A percentile compares a stretch with the other conserved stretches of the same genome.
Conservation (phyloP, 495 filamentous ascomycete species). For the Baudoinia panamericana region DNA sequence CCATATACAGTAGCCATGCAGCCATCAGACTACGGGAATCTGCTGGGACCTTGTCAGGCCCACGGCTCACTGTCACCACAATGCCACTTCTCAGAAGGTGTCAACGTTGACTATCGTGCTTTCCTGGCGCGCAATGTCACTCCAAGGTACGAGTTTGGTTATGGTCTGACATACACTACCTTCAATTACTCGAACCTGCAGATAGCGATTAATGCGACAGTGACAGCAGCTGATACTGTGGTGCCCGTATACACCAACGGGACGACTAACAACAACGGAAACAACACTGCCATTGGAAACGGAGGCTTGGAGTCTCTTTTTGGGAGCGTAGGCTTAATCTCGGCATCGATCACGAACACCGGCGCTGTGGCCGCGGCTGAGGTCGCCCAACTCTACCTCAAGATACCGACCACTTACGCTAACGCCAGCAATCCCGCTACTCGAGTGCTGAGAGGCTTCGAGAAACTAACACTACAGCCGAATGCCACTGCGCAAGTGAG, state of each 20-base stretch:
- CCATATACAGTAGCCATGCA: conserved; percentile 21
- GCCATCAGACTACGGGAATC: conserved; percentile 16
- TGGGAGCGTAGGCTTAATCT: conserved; percentile 26
- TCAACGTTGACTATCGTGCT: conserved; percentile 25
- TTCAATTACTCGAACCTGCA: conserved; percentile 8
- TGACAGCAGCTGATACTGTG: conserved; percentile 2
- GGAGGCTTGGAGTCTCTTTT: conserved; percentile 5
- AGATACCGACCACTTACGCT: conserved; percentile 15
- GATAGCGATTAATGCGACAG: conserved; percentile 10
- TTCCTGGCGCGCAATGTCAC: conserved; percentile 20
- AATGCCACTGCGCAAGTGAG: conserved; percentile 8
- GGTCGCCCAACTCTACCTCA: conserved; percentile 22
- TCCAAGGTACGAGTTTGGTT: conserved; percentile 25
- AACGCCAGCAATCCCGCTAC: conserved; percentile 8
- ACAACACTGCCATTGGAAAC: conserved; percentile 16
- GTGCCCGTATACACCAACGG: conserved; percentile 9
- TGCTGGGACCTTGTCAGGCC: conserved; percentile 6
- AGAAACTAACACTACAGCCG: conserved; percentile 12
- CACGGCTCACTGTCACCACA: conserved; percentile 9
- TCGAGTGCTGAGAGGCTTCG: conserved; percentile 19
- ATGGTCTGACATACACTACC: conserved; percentile 8
- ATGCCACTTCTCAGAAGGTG: conserved; percentile 22
- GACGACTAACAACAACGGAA: conserved; percentile 11
- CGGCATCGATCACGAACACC: conserved; percentile 21
- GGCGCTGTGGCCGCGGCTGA: conserved; percentile 14